A percentile compares a stretch with the other conserved stretches of the same genome.
Evolutionary conservation across 2,329 filamentous ascomycete species (phyloP).

Genomic region (Nemania bipapillata): DNA sequence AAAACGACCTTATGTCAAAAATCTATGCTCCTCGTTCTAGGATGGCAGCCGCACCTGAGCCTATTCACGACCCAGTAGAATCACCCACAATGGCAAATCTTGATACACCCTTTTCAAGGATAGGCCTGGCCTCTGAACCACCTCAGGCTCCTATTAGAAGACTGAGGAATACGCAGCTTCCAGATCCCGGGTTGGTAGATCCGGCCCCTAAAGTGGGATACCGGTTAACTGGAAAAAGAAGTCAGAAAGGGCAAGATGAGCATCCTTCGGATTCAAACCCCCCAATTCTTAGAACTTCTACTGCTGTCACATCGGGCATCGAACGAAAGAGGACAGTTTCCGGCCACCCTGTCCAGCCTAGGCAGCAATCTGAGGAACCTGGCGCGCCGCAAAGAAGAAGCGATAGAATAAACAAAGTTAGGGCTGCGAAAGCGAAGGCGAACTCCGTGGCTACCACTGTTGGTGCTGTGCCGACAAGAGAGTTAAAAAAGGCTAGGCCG

Average conservation of each 20-base stretch:
- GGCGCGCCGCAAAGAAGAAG: conserved; percentile 74
- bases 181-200: conserved; percentile 65
- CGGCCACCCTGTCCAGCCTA: conserved; percentile 73
- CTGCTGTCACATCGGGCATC: conserved; percentile 56
- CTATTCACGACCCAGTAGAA: conserved; percentile 68
- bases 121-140: conserved; percentile 55
- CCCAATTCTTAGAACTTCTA: conserved; percentile 55
- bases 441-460: conserved; percentile 68
- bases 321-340: conserved; percentile 94
- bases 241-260: conserved; percentile 55
- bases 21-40: conserved; percentile 64
- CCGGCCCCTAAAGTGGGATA: conserved; percentile 73
- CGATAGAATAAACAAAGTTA: conserved; percentile 75
- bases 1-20: conserved; percentile 67
- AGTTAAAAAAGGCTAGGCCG: conserved; percentile 85
- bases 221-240: conserved; percentile 59
- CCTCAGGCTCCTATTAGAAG: conserved; percentile 65
- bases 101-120: conserved; percentile 53
- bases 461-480: conserved; percentile 71
- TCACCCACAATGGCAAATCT: conserved; percentile 66
- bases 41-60: conserved; percentile 55
- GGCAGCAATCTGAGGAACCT: conserved; percentile 69
- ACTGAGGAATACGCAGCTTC: conserved; percentile 64
- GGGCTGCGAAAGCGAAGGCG: conserved; percentile 73
- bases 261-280: conserved; percentile 56